Conservation (phyloP, 176 grass and related monocot species). For the Thinopyrum elongatum region DNA sequence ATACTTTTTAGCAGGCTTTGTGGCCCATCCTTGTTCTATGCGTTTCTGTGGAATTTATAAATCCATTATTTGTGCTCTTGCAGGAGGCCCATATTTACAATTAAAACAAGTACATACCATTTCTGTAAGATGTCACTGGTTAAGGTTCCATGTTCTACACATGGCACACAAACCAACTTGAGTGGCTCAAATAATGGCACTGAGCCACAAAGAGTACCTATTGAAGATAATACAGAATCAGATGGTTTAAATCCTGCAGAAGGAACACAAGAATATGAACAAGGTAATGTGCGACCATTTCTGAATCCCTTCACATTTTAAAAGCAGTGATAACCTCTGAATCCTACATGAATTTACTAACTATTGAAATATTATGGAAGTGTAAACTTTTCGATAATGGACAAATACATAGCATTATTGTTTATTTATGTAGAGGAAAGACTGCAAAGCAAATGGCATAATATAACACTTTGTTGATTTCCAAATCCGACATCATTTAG, state of each 20-base stretch:
- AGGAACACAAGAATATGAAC: constrained; percentile 4
- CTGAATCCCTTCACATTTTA: background rate
- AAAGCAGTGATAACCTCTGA: background rate
- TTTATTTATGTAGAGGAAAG: background rate
- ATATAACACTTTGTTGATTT: background rate
- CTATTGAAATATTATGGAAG: background rate
- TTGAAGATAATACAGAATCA: constrained; percentile 24
- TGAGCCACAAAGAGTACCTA: constrained; percentile 8
- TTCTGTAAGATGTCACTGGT: constrained; percentile 95
- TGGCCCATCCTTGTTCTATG: background rate
- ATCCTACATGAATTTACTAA: background rate
- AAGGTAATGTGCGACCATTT: constrained; percentile 27
- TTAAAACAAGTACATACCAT: constrained; percentile 78
- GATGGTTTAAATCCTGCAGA: constrained; percentile 20
- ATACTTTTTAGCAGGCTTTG: background rate
- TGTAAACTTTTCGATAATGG: background rate
- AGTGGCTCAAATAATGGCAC: constrained; percentile 17
- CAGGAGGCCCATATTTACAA: constrained; percentile 70
- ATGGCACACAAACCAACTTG: constrained; percentile 5
- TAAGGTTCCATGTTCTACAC: constrained; percentile 39
- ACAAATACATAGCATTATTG: background rate
- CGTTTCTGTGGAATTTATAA: background rate
- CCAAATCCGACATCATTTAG: background rate
- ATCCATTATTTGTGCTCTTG: constrained; percentile 20
- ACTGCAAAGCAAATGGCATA: background rate